Evolutionary conservation across 345 rosid genomes (phyloP).

Genomic region (Microcos paniculata): DNA sequence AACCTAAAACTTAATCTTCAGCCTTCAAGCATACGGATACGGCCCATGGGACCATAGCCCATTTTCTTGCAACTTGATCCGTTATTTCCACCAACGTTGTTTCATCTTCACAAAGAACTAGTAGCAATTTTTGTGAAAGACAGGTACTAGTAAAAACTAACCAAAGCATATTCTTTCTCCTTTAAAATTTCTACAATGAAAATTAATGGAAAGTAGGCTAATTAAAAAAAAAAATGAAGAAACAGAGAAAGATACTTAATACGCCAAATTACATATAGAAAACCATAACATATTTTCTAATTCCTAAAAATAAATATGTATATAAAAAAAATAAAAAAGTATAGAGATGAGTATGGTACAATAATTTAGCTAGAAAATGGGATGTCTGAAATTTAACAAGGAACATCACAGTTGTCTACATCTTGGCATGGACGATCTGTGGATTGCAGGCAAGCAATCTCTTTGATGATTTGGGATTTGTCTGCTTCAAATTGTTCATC

Average conservation of each 20-base stretch:
- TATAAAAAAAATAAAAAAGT: neutral
- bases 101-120: neutral
- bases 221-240: neutral
- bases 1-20: too few relatives aligned
- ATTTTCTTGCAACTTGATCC: neutral
- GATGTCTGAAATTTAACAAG: neutral
- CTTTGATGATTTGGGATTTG: slow-evolving; percentile 32
- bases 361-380: neutral
- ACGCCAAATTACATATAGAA: neutral
- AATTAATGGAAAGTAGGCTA: neutral
- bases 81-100: neutral
- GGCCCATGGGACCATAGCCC: neutral
- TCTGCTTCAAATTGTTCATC: slow-evolving; percentile 43
- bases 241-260: neutral
- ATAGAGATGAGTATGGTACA: neutral
- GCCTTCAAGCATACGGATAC: neutral
- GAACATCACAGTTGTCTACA: slow-evolving; percentile 15
- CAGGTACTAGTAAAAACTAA: neutral
- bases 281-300: neutral
- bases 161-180: neutral
- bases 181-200: neutral
- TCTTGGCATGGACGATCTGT: slow-evolving; percentile 24
- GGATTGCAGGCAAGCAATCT: slow-evolving; percentile 32
- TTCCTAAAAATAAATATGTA: neutral
- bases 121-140: neutral